These are phyloP conservation scores for Fusarium sp. DNA, from an alignment of 2,329 filamentous ascomycete species.

Conservation along the genomic window DNA sequence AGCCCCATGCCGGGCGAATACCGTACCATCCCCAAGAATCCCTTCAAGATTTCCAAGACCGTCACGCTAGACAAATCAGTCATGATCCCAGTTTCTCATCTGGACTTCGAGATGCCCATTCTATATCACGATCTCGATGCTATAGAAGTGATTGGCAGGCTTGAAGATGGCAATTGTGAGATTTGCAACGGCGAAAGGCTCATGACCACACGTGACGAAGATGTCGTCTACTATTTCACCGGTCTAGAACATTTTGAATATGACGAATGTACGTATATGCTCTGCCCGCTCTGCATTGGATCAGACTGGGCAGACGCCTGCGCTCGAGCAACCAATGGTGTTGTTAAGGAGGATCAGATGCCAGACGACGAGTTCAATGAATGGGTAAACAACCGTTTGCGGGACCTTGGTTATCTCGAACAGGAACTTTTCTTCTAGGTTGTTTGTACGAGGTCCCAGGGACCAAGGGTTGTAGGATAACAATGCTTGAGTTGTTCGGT, in stretches of 20 bases:
- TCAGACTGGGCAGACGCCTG: fast-evolving
- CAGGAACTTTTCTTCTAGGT: too few relatives aligned
- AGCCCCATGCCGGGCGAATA: fast-evolving
- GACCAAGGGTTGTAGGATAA: too few relatives aligned
- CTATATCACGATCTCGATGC: neutral
- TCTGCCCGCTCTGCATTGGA: neutral
- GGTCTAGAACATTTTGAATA: too few relatives aligned
- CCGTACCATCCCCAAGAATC: neutral
- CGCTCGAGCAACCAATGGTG: too few relatives aligned
- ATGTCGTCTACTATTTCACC: too few relatives aligned
- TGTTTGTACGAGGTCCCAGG: too few relatives aligned
- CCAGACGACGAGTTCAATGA: too few relatives aligned
- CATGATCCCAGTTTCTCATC: neutral
- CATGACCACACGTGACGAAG: too few relatives aligned
- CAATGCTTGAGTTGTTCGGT: too few relatives aligned
- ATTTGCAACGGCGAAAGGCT: neutral
- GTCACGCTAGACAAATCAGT: neutral
- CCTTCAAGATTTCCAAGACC: neutral
- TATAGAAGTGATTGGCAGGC: neutral
- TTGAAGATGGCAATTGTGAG: neutral
- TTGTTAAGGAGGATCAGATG: too few relatives aligned
- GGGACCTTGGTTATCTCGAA: too few relatives aligned
- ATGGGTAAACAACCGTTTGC: too few relatives aligned
- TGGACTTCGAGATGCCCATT: neutral
- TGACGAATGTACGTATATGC: neutral